These are phyloP conservation scores for Penicillium sp. DNA, from an alignment of 2,329 filamentous ascomycete species.

Conservation along the genomic window DNA sequence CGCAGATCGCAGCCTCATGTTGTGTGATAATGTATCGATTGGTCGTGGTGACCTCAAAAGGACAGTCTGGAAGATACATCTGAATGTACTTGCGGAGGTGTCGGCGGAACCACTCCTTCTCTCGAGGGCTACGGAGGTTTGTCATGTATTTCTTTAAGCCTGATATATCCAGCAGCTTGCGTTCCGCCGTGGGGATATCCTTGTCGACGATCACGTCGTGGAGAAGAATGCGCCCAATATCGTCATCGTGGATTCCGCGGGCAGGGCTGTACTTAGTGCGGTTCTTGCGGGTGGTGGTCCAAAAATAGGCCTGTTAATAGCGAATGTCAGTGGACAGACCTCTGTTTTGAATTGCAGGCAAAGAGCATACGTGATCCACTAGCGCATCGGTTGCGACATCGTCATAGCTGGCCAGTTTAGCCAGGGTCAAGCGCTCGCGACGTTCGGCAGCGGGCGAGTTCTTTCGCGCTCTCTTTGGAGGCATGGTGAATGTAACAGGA, in stretches of 20 bases:
- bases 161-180: constrained; percentile 67
- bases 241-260: constrained; percentile 69
- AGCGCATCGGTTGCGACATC: constrained; percentile 93
- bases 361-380: constrained; percentile 78
- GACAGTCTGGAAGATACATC: constrained; percentile 89
- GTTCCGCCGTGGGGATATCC: constrained; percentile 67
- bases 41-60: constrained; percentile 89
- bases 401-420: constrained; percentile 88
- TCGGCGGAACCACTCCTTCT: constrained; percentile 79
- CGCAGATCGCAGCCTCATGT: constrained; percentile 83
- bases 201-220: constrained; percentile 71
- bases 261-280: constrained; percentile 80
- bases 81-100: constrained; percentile 89
- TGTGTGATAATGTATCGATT: constrained; percentile 92
- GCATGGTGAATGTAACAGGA: constrained; percentile 27
- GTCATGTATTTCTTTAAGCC: constrained; percentile 71
- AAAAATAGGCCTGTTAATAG: constrained; percentile 75
- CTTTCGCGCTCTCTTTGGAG: constrained; percentile 36
- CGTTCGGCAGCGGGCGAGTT: constrained; percentile 33
- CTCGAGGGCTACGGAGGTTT: constrained; percentile 67
- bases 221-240: constrained; percentile 59
- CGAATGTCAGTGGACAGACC: constrained; percentile 17
- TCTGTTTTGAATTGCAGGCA: constrained; percentile 3
- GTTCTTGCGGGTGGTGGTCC: constrained; percentile 95
- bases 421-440: constrained; percentile 74